phyloP scores from a whole-genome alignment of 2,329 filamentous ascomycete genomes.

The Graphium sp. region DNA sequence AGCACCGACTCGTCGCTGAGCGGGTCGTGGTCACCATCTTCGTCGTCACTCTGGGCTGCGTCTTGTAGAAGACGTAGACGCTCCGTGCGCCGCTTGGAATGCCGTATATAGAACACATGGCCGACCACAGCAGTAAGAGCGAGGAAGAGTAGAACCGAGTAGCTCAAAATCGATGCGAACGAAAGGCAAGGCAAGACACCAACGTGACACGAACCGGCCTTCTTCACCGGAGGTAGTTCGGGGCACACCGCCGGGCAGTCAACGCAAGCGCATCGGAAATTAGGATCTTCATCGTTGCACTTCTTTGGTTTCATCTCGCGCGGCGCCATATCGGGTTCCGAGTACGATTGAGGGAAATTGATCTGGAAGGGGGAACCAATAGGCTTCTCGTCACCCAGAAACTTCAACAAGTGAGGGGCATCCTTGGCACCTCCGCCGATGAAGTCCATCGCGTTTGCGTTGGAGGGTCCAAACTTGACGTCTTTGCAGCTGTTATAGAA shows the following conservation, averaged over 20 bases:
- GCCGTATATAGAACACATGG: slow-evolving; percentile 59
- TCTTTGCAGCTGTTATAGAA: slow-evolving; percentile 98
- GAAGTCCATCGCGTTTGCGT: slow-evolving; percentile 84
- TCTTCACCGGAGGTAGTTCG: slow-evolving; percentile 57
- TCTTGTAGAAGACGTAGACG: slow-evolving; percentile 78
- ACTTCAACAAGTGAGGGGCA: slow-evolving; percentile 73
- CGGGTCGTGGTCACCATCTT: slow-evolving; percentile 53
- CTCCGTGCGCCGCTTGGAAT: slow-evolving; percentile 60
- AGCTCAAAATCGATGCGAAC: slow-evolving; percentile 78
- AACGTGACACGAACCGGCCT: slow-evolving; percentile 59
- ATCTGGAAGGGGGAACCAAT: slow-evolving; percentile 96
- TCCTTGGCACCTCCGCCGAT: slow-evolving; percentile 92
- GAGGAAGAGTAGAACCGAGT: slow-evolving; percentile 56
- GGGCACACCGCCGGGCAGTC: slow-evolving; percentile 83
- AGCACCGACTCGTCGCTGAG: slow-evolving; percentile 61
- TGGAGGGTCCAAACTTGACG: slow-evolving; percentile 92
- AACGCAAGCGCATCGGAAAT: slow-evolving; percentile 81
- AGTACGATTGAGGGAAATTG: slow-evolving; percentile 58
- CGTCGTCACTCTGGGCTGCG: slow-evolving; percentile 69
- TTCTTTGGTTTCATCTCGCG: slow-evolving; percentile 55
- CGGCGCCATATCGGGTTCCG: slow-evolving; percentile 54
- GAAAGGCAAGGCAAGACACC: slow-evolving; percentile 84
- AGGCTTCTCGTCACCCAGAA: slow-evolving; percentile 79
- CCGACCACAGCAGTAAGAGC: slow-evolving; percentile 51
- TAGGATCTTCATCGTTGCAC: slow-evolving; percentile 78